Conservation (phyloP, 2,329 filamentous ascomycete genomes). For the Ophiostoma populinum region DNA sequence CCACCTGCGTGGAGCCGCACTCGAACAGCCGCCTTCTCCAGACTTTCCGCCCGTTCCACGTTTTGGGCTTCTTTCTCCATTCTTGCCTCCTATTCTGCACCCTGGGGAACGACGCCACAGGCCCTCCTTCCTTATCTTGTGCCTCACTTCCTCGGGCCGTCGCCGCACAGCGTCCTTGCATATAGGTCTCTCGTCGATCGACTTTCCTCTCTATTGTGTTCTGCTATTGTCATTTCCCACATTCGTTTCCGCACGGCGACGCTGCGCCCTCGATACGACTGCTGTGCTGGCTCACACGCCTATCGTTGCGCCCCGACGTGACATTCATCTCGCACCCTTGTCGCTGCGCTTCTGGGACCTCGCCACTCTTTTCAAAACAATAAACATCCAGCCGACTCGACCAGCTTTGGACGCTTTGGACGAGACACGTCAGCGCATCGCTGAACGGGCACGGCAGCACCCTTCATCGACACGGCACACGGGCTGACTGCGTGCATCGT, state of each 20-base stretch:
- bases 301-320: not conserved
- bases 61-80: no score
- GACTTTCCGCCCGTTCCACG: not conserved
- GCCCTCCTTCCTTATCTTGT: not conserved
- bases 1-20: not conserved
- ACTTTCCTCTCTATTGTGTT: not conserved
- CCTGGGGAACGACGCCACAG: no score
- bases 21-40: not conserved
- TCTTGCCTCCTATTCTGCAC: no score
- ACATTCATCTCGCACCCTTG: conserved; percentile 4
- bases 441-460: no score
- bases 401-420: not conserved
- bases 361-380: not conserved
- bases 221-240: not conserved
- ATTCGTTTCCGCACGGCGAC: not conserved
- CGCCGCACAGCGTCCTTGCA: no score
- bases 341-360: not conserved
- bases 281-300: not conserved
- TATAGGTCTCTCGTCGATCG: no score
- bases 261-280: not conserved
- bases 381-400: not conserved
- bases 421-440: no score
- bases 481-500: no score
- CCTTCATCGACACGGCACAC: no score
- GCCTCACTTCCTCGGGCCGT: not conserved